phyloP scores from a whole-genome alignment of 2,329 filamentous ascomycete genomes.

The Pyrenophora graminea region DNA sequence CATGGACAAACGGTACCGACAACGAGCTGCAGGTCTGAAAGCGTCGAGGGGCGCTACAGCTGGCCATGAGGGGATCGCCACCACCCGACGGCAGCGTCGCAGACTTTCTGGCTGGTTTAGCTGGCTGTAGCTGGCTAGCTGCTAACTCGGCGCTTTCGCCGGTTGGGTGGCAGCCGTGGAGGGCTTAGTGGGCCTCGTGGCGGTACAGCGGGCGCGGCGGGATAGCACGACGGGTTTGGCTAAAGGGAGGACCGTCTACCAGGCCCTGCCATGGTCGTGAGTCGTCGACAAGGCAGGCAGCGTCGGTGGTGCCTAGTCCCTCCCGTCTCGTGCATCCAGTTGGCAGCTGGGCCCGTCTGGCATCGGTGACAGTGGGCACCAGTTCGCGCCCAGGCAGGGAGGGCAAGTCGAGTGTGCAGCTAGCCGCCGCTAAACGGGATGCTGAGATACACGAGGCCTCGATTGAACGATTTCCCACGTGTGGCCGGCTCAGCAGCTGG shows the following conservation, averaged over 20 bases:
- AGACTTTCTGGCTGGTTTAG: background rate
- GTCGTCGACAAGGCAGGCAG: background rate
- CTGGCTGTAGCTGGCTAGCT: background rate
- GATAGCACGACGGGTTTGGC: constrained; percentile 21
- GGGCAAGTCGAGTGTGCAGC: constrained; percentile 39
- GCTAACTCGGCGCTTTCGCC: constrained; percentile 24
- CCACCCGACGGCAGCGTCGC: constrained; percentile 1
- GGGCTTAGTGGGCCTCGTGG: constrained; percentile 31
- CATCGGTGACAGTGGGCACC: constrained; percentile 9
- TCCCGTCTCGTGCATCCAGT: too few relatives aligned
- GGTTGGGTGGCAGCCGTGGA: constrained; percentile 27
- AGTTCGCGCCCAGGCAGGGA: constrained; percentile 27
- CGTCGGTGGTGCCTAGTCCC: too few relatives aligned
- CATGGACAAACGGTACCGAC: background rate
- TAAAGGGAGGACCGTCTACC: constrained; percentile 19
- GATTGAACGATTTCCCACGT: constrained; percentile 48
- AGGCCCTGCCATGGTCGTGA: constrained; percentile 11
- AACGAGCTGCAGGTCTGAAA: constrained; percentile 5
- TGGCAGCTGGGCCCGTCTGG: too few relatives aligned
- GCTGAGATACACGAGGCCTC: constrained; percentile 46
- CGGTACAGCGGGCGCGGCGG: constrained; percentile 32
- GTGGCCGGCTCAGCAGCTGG: constrained; percentile 32
- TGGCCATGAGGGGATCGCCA: constrained; percentile 18
- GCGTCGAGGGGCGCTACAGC: constrained; percentile 8
- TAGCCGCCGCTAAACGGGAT: constrained; percentile 43